Evolutionary conservation across 1,284 basidiomycete genomes (phyloP), one percentile per base, ranked within the genome.

Genomic region (Vanrija sp.): DNA sequence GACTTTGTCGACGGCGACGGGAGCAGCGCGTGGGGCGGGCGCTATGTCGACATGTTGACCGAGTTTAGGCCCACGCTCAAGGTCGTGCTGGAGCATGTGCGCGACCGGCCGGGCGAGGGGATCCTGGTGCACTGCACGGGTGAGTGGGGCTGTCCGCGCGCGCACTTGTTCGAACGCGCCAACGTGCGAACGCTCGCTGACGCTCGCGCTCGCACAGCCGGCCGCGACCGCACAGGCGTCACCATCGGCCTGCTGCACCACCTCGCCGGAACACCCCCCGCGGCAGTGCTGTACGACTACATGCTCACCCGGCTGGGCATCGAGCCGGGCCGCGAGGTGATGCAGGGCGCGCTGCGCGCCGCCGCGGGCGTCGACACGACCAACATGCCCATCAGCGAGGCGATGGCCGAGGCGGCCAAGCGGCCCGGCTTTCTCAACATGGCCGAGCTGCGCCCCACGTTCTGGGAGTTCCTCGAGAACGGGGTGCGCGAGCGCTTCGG

Each of bases 81-180:
- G 16, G 53, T 50, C 4, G 48, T 57, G n/a, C 53, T 61, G n/a
- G 48, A 50, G 45, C 59, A 61, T 29, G 43, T 61, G 2, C 46
- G 55, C 14, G 59, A 61, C 21, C 7, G 18, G 9, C 51, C 49
- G 0, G 39, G 26, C 21, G 43, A 45, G 26, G 52, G 50, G 19
- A 43, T 61, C 29, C 51, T 61, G 12, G 55, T 61, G 51, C 59
- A 61, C 42, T 61, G 59, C 28, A 55, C 59, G 3, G 56, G 56
- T 58, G 44, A 29, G 56, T 23, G 21, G 5, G 21, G 21, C 21
- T n/a, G n/a, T n/a, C n/a, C n/a, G n/a, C 21, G 21, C 21, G 21
- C 21, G 21, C 21, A 23, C 21, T 5, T 3, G 21, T 5, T 23
- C 21, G 21, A 23, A 23, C 21, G 21, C 3, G 21, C 21, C 21